These are phyloP conservation scores for Sclerospora graminicola DNA, from an alignment of 352 stramenopile genomes.

Conservation along the genomic window DNA sequence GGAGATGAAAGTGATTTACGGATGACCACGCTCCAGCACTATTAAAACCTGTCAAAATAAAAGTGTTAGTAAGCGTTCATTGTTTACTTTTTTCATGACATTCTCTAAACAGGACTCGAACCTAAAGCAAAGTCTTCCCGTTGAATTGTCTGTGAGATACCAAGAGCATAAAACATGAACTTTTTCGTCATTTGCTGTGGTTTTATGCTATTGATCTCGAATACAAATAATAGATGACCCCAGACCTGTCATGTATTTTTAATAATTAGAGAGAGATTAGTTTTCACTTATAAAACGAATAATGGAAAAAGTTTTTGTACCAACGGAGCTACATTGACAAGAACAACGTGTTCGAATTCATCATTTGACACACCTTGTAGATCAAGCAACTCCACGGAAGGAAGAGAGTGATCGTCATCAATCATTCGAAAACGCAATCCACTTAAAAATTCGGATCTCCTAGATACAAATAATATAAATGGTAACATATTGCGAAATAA, in stretches of 20 bases:
- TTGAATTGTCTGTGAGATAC: slow-evolving; percentile 14
- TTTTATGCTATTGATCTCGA: slow-evolving; percentile 26
- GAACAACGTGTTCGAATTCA: slow-evolving; percentile 21
- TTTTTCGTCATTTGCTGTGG: slow-evolving; percentile 27
- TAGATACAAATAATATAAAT: slow-evolving; percentile 3
- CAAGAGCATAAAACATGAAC: slow-evolving; percentile 18
- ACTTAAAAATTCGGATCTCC: slow-evolving; percentile 34
- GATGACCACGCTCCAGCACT: slow-evolving; percentile 66
- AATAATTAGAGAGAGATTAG: neutral
- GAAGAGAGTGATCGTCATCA: slow-evolving; percentile 5
- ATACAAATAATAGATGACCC: slow-evolving; percentile 48
- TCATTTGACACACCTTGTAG: slow-evolving; percentile 1
- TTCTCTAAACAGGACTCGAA: too few relatives aligned
- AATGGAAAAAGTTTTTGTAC: slow-evolving; percentile 11
- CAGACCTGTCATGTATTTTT: slow-evolving; percentile 25
- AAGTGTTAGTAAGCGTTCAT: neutral
- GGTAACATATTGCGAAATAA: neutral
- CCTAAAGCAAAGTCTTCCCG: slow-evolving; percentile 37
- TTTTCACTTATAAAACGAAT: neutral
- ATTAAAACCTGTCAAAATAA: slow-evolving; percentile 42
- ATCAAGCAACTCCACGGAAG: slow-evolving; percentile 6
- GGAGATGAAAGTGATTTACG: slow-evolving; percentile 69
- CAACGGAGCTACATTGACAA: slow-evolving; percentile 63
- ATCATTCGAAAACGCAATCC: slow-evolving; percentile 15
- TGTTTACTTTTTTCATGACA: too few relatives aligned